Percentiles rank a stretch among this genome's conserved stretches.
These are phyloP conservation scores for Aphanomyces astaci DNA, from an alignment of 352 stramenopile genomes.

Conservation along the genomic window DNA sequence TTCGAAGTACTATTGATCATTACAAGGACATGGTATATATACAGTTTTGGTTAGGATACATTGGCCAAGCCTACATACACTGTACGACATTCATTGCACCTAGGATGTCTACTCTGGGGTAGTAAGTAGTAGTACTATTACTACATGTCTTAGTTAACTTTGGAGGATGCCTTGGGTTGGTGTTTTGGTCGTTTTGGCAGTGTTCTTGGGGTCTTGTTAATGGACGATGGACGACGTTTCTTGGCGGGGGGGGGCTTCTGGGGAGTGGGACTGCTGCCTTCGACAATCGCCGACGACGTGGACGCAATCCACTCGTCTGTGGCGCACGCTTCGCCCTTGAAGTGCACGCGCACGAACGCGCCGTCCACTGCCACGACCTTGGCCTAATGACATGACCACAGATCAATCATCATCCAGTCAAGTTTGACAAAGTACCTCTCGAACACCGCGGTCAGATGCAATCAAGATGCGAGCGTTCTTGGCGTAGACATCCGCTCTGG, in stretches of 20 bases:
- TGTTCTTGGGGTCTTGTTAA: neutral
- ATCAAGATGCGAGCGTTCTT: constrained; percentile 9
- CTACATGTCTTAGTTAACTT: too few species aligned
- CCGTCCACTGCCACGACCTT: constrained; percentile 59
- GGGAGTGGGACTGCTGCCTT: neutral
- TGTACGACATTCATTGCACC: too few species aligned
- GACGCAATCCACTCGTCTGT: constrained; percentile 11
- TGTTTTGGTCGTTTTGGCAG: too few species aligned
- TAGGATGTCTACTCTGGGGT: too few species aligned
- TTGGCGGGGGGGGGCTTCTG: neutral
- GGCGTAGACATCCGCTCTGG: neutral
- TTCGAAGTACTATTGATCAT: too few species aligned
- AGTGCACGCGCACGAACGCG: constrained; percentile 69
- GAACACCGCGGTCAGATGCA: constrained; percentile 8
- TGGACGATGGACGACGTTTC: neutral
- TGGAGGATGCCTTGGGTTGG: too few species aligned
- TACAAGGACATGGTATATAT: too few species aligned
- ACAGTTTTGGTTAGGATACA: too few species aligned
- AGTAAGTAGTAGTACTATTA: too few species aligned
- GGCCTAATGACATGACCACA: too few species aligned
- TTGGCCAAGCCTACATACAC: too few species aligned
- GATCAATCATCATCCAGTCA: too few species aligned
- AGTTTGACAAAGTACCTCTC: constrained; percentile 30
- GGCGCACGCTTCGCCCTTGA: constrained; percentile 33
- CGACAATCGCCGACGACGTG: neutral